Conservation (phyloP, 208 protist species). For the Trypanosomatidae sp. region DNA sequence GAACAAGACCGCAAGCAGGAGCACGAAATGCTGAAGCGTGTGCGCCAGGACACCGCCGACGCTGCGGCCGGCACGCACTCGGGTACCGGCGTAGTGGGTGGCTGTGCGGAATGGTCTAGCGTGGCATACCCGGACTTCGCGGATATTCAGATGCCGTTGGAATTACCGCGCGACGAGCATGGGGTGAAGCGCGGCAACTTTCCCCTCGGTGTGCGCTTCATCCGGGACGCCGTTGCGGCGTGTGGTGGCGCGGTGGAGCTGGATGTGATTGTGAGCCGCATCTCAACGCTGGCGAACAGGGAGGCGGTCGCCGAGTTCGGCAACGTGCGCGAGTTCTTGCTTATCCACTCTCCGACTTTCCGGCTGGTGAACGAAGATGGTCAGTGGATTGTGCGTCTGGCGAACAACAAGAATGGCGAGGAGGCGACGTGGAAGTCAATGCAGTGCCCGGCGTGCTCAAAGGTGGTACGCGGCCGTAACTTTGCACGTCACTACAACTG, state of each 20-base stretch:
- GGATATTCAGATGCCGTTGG: slow-evolving; percentile 84
- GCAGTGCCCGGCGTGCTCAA: slow-evolving; percentile 83
- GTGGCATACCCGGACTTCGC: slow-evolving; percentile 54
- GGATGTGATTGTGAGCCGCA: slow-evolving; percentile 81
- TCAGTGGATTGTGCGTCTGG: slow-evolving; percentile 81
- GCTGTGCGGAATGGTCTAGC: not conserved
- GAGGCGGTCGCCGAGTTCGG: slow-evolving; percentile 84
- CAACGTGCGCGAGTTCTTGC: slow-evolving; percentile 89
- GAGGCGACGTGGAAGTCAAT: slow-evolving; percentile 83
- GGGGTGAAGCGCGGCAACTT: slow-evolving; percentile 91
- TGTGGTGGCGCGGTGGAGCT: slow-evolving; percentile 89
- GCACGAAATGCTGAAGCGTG: slow-evolving; percentile 58
- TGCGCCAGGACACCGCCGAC: slow-evolving; percentile 29
- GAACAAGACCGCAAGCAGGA: slow-evolving; percentile 78
- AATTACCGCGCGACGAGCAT: slow-evolving; percentile 90
- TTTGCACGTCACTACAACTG: slow-evolving; percentile 85
- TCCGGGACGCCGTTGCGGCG: slow-evolving; percentile 78
- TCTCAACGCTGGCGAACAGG: slow-evolving; percentile 75
- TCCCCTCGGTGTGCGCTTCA: slow-evolving; percentile 87
- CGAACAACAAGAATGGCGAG: slow-evolving; percentile 22
- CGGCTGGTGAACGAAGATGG: slow-evolving; percentile 63
- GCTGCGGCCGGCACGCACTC: slow-evolving; percentile 11
- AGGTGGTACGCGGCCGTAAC: slow-evolving; percentile 84
- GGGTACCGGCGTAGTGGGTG: not conserved
- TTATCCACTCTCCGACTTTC: slow-evolving; percentile 90